Percentiles rank a stretch among this genome's conserved stretches.
Conservation (phyloP, 768 basidiomycete genomes). For the Pleurotus citrinopileatus region DNA sequence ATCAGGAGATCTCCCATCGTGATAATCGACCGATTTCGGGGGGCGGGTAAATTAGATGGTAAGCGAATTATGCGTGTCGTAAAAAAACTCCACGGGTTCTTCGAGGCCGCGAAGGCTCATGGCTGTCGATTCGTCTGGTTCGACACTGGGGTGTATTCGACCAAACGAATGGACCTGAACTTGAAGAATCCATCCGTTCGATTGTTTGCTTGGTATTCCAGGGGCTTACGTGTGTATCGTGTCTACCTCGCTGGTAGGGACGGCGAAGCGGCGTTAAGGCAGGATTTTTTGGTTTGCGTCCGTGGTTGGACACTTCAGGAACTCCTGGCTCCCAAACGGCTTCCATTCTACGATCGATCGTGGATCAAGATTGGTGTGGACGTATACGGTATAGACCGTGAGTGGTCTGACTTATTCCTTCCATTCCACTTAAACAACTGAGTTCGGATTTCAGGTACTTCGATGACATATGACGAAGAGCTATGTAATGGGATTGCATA, state of each 20-base stretch:
- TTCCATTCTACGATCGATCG: neutral
- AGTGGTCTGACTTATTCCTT: neutral
- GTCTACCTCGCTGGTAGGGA: neutral
- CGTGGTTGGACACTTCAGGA: neutral
- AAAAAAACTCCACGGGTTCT: neutral
- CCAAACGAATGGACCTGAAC: neutral
- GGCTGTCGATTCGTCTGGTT: constrained; percentile 5
- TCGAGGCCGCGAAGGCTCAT: neutral
- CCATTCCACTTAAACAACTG: no score
- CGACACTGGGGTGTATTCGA: constrained; percentile 1
- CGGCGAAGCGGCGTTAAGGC: neutral
- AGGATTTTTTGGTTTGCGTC: neutral
- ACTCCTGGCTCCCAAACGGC: neutral
- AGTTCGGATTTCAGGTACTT: no score
- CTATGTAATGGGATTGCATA: no score
- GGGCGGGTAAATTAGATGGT: neutral
- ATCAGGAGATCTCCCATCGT: neutral
- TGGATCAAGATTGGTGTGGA: neutral
- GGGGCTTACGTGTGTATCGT: neutral
- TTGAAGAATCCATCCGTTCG: neutral
- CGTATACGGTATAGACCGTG: neutral
- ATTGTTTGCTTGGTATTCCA: neutral
- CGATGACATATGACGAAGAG: neutral
- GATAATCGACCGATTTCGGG: no score
- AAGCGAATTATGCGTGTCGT: no score